Evolutionary conservation across 208 protist genomes (phyloP).

Genomic region (Wallacemonas sp.): DNA sequence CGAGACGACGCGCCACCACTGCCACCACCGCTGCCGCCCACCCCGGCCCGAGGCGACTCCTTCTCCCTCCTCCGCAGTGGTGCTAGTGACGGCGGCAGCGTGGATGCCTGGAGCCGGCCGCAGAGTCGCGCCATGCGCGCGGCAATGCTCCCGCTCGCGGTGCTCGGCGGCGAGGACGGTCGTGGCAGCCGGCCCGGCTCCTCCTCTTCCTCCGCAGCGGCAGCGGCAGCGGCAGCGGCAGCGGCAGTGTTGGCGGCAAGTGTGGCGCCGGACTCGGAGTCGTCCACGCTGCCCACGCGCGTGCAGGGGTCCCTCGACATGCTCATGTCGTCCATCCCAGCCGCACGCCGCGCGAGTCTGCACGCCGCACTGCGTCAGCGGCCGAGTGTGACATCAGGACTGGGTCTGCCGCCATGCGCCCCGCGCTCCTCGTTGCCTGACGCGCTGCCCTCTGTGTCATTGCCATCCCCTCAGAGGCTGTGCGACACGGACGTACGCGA

Average conservation of each 20-base stretch:
- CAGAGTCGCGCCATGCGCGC: not conserved
- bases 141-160: no score
- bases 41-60: not conserved
- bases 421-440: no score
- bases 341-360: not conserved
- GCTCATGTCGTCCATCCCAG: not conserved
- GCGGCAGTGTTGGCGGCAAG: no score
- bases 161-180: not conserved
- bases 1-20: not conserved
- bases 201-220: not conserved
- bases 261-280: no score
- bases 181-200: not conserved
- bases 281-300: not conserved
- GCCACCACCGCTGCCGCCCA: not conserved
- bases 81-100: not conserved
- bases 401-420: no score
- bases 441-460: no score
- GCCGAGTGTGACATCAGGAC: not conserved
- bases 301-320: not conserved
- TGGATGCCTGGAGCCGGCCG: not conserved
- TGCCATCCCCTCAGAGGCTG: no score
- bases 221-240: not conserved
- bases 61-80: conserved; percentile 3
- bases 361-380: not conserved
- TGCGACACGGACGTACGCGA: not conserved